Evolutionary conservation across 148 eudicot genomes (phyloP).

Genomic region (Suaeda aralocaspica): DNA sequence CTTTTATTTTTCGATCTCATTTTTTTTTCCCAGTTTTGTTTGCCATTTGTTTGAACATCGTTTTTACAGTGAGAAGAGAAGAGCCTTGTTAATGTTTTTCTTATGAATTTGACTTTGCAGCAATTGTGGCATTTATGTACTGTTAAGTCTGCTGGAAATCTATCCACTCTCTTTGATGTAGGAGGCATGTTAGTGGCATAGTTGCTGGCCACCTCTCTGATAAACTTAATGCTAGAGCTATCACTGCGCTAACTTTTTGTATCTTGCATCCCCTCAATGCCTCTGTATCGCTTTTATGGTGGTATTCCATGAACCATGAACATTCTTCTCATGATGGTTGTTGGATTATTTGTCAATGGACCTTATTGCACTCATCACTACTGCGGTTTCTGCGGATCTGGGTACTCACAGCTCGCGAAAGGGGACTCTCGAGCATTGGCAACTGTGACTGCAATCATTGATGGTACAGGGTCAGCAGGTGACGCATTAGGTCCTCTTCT

Average conservation of each 20-base stretch:
- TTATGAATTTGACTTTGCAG: constrained; percentile 41
- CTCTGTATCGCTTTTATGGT: constrained; percentile 75
- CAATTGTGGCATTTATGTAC: constrained; percentile 77
- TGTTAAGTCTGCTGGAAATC: constrained; percentile 90
- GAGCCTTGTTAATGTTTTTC: neutral
- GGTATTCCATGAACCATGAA: constrained; percentile 54
- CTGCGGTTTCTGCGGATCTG: constrained; percentile 96
- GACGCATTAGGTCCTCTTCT: constrained; percentile 91
- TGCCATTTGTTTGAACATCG: neutral
- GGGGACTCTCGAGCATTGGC: constrained; percentile 95
- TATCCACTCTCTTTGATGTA: constrained; percentile 88
- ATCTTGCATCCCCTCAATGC: constrained; percentile 69
- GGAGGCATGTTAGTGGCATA: constrained; percentile 91
- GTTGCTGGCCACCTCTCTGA: constrained; percentile 90
- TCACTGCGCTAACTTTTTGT: constrained; percentile 90
- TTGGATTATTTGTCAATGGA: constrained; percentile 82
- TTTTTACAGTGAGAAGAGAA: neutral
- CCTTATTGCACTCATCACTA: constrained; percentile 96
- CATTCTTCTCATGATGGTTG: constrained; percentile 79
- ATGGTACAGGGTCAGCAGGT: constrained; percentile 93
- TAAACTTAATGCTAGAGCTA: constrained; percentile 80
- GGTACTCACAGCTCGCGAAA: constrained; percentile 88
- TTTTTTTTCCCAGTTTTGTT: neutral
- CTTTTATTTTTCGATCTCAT: neutral
- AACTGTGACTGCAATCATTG: constrained; percentile 97